Evolutionary conservation across 2,329 filamentous ascomycete genomes (phyloP).

Genomic region (Trichophyton benhamiae): DNA sequence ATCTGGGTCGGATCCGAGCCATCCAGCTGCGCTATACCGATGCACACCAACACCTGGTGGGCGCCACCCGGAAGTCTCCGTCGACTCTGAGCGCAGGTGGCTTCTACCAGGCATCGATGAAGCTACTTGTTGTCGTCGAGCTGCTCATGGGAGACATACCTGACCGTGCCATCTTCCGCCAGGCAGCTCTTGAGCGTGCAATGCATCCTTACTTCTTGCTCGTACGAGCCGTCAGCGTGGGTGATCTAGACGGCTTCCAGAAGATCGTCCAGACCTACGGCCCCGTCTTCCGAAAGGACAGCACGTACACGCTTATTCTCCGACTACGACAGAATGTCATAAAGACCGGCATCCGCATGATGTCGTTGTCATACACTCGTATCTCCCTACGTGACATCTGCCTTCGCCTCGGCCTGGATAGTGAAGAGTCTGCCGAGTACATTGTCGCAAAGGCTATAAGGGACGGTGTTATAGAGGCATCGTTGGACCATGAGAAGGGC

Average conservation of each 20-base stretch:
- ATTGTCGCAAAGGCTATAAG: conserved; percentile 98
- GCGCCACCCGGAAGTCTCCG: conserved; percentile 88
- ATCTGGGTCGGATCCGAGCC: conserved; percentile 87
- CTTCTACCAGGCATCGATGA: conserved; percentile 91
- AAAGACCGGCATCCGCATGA: conserved; percentile 98
- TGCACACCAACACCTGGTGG: conserved; percentile 84
- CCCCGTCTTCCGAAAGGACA: conserved; percentile 78
- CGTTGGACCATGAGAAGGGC: conserved; percentile 81
- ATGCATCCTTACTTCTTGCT: conserved; percentile 88
- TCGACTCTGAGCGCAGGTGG: conserved; percentile 79
- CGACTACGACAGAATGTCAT: conserved; percentile 96
- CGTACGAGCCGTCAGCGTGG: conserved; percentile 90
- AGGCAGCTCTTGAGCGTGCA: conserved; percentile 71
- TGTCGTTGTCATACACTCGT: conserved; percentile 93
- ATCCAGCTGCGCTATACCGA: conserved; percentile 96
- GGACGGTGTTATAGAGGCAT: conserved; percentile 93
- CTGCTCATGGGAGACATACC: conserved; percentile 97
- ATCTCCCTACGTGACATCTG: conserved; percentile 97
- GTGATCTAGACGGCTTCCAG: conserved; percentile 87
- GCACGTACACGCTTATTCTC: conserved; percentile 88
- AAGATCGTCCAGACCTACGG: conserved; percentile 71
- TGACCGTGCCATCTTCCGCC: conserved; percentile 85
- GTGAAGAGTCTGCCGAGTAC: conserved; percentile 95
- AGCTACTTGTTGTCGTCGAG: conserved; percentile 92
- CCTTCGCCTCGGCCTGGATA: conserved; percentile 82